Evolutionary conservation across 2,329 filamentous ascomycete genomes (phyloP), one percentile per base, ranked within the genome.

Genomic region (Clarireedia sp.): DNA sequence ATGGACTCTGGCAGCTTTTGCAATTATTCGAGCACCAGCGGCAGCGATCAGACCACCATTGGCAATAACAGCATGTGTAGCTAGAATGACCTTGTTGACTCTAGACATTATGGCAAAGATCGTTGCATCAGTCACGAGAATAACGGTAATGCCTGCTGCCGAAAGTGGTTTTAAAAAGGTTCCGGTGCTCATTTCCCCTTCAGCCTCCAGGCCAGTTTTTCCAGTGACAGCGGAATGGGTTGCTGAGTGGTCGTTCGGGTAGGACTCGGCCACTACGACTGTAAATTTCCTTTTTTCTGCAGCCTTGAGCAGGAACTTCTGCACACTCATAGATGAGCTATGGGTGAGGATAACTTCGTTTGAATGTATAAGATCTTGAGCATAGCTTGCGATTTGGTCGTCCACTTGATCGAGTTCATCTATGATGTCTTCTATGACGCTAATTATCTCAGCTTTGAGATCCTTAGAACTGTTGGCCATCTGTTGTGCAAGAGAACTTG

Each of bases 331-430:
- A 0, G 90, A 92, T 1, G 90, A 90, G 45, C 89, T 88, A 69
- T 96, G 86, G 8, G 91, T 91, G 59, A 99, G 81, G 60, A 99
- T 89, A 64, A 91, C 87, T 71, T 99, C 92, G 67, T 92, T 90
- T 1, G 89, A 88, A 68, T 95, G 89, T 61, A 99, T 95, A 70
- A 96, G 89, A 48, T 95, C 89, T 60, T 95, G 86, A 2, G 91
- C 89, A 61, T 90, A 87, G 21, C 84, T 83, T 2, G 92, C 89
- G 64, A 99, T 95, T 71, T 96, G 90, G 67, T 95, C 90, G 68
- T 96, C 94, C 7, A 90, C 90, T 68, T 92, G 87, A 62, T 87
- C 86, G 55, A 99, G 85, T 73, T 99, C 94, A 67, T 99, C 94
- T 70, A 95, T 88, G 58, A 99, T 90, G 70, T 99, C 94, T 65